Evolutionary conservation across 1,284 basidiomycete genomes (phyloP), one percentile per base, ranked within the genome.

Genomic region (Bondarzewia mesenterica): DNA sequence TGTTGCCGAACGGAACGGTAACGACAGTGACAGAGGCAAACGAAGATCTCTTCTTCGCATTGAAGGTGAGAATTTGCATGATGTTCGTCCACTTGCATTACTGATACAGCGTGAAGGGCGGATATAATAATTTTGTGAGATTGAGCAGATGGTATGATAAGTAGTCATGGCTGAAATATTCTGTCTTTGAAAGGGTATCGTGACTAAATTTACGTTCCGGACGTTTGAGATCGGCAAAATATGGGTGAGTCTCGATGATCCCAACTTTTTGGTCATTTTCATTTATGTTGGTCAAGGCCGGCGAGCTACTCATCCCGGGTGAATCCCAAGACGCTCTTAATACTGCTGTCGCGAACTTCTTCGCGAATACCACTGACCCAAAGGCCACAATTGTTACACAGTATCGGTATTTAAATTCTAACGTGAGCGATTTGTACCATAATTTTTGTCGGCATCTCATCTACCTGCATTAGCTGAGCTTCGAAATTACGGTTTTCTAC

Each of bases 341-440:
- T 15, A 39, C 39, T 18, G 49, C 49, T 4, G 22, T 47, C 12
- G 40, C 45, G 14, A 46, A 46, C 3, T 48, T 44, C 27, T 39
- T 41, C 25, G 37, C 42, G 26, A 43, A 44, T 15, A 26, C 25
- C 6, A 29, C 42, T 18, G 42, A 43, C 25, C 42, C 42, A 23
- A 43, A 43, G 25, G 42, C 42, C 14, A 22, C 42, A 7, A 43
- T 27, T 22, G 21, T 40, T 5, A 32, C 29, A 32, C 29, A 32
- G 5, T 32, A 32, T 32, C 47, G n/a, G 71, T 3, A 51, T 67
- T 5, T 72, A 71, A 7, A 41, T 65, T 22, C 38, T 21, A 40
- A 2, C n/a, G n/a, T 40, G 16, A 40, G 21, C 16, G 3, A 1
- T 12, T 4, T 2, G 10, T 18, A n/a, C 21, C 15, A 22, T 40